Evolutionary conservation across 192 early-diverging fungal species (phyloP).

Genomic region (Pilobolus umbonatus): DNA sequence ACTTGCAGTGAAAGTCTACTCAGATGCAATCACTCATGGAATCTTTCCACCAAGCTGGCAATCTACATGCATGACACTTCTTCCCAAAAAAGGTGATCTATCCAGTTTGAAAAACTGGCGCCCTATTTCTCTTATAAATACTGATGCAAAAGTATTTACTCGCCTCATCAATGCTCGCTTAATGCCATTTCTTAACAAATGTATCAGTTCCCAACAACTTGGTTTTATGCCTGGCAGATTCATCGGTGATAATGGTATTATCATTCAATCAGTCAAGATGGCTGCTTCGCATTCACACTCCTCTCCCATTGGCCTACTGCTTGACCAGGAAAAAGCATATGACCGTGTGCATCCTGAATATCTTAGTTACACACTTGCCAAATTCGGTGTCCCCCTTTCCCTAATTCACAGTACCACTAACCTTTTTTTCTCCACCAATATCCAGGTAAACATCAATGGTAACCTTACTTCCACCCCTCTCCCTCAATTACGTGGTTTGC

Average conservation of each 20-base stretch:
- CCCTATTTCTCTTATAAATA: constrained; percentile 16
- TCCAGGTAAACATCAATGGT: no score
- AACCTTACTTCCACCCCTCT: no score
- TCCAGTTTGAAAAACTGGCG: constrained; percentile 14
- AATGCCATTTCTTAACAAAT: not conserved
- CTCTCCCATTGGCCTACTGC: not conserved
- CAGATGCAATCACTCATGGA: not conserved
- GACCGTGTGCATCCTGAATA: no score
- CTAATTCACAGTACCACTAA: no score
- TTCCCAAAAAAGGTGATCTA: constrained; percentile 28
- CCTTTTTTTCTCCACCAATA: no score
- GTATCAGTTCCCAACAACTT: constrained; percentile 17
- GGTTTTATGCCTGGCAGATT: constrained; percentile 16
- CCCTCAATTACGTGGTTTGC: constrained; percentile 17
- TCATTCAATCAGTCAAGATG: not conserved
- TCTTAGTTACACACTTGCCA: no score
- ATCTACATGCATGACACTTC: constrained; percentile 17
- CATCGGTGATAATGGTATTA: constrained; percentile 15
- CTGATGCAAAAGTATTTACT: constrained; percentile 24
- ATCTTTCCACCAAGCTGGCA: not conserved
- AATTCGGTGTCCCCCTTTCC: no score
- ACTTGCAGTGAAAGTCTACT: not conserved
- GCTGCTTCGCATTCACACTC: not conserved
- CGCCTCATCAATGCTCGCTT: not conserved
- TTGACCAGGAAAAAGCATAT: constrained; percentile 32